Base-by-base conservation (phyloP, 306 rosid genomes). In the Acacia confusa region DNA sequence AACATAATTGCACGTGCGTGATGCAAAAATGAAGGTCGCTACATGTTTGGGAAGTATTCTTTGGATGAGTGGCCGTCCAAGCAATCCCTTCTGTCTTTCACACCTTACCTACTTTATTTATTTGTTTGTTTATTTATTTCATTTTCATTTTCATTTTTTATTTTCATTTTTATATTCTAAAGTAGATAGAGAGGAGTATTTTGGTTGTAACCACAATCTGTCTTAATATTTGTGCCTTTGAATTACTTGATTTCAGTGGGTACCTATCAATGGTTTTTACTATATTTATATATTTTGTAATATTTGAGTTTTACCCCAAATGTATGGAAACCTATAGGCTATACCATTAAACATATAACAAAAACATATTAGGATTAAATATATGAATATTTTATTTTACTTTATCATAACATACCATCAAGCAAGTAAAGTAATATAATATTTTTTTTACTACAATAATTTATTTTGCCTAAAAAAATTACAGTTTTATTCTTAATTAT, bases 41-140 rank as follows among this genome's bases (percentile, higher is more conserved):
- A 81, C 78, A 66, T 72, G 83, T 82, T 48, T 69, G 84, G 75
- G 84, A 84, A 82, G 67, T 79, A 79, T 85, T 83, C 85, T 61
- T 77, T 44, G 78, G 81, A 70, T 85, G 88, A 66, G 88, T 84
- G 86, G 89, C 55, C 81, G 73, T 75, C 83, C 92, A 92, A 92
- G 88, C 94, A 84, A 92, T 88, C 91, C 90, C 86, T 87, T 81
- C 90, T 90, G 94, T 92, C 94, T 87, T 70, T 84, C 69, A 76
- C 89, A 88, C 93, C 82, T 79, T 64, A 81, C 81, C 43, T 78
- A 81, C 68, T 87, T 68, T 76, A 34, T 61, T 79, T 74, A 25
- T 63, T 36, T 45, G 4, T 8, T 40, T 2, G 3, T 45, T 64
- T 25, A 41, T 53, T 64, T 9, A 3, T 20, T 53, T 20, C 1